A percentile compares a stretch with the other conserved stretches of the same genome.
Evolutionary conservation across 192 early-diverging fungal genomes (phyloP).

Genomic region (Entomortierella beljakovae): DNA sequence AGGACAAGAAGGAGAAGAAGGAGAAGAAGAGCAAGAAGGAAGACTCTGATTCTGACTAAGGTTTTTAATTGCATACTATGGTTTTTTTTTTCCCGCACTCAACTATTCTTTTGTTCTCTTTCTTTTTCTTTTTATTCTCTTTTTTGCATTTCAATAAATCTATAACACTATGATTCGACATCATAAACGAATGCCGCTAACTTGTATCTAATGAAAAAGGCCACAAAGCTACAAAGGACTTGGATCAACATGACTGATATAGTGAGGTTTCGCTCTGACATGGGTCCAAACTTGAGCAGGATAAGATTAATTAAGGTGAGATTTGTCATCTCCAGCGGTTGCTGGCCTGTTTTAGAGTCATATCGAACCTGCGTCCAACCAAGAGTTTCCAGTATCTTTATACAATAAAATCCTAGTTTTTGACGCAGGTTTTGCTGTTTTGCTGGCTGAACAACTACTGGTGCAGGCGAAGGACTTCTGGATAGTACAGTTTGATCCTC

Average conservation of each 20-base stretch:
- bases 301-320: constrained; percentile 93
- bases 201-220: constrained; percentile 85
- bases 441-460: background rate
- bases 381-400: constrained; percentile 64
- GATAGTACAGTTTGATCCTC: background rate
- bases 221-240: constrained; percentile 70
- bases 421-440: background rate
- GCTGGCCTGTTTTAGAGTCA: constrained; percentile 58
- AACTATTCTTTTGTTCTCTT: background rate
- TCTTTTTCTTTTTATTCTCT: background rate
- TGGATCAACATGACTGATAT: constrained; percentile 76
- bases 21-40: constrained; percentile 56
- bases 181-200: constrained; percentile 88
- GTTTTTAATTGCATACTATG: no score
- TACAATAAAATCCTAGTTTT: constrained; percentile 58
- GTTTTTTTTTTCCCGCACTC: no score
- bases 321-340: constrained; percentile 79
- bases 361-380: constrained; percentile 66
- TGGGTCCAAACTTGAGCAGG: constrained; percentile 80
- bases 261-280: constrained; percentile 75
- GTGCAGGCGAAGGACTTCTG: background rate
- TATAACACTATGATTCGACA: constrained; percentile 14
- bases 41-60: constrained; percentile 46
- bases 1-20: constrained; percentile 57
- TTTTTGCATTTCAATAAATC: constrained; percentile 18